Percentiles rank a stretch among this genome's conserved stretches.
Conservation (phyloP, 2,329 filamentous ascomycete species). For the Aspergillus pseudonomiae region DNA sequence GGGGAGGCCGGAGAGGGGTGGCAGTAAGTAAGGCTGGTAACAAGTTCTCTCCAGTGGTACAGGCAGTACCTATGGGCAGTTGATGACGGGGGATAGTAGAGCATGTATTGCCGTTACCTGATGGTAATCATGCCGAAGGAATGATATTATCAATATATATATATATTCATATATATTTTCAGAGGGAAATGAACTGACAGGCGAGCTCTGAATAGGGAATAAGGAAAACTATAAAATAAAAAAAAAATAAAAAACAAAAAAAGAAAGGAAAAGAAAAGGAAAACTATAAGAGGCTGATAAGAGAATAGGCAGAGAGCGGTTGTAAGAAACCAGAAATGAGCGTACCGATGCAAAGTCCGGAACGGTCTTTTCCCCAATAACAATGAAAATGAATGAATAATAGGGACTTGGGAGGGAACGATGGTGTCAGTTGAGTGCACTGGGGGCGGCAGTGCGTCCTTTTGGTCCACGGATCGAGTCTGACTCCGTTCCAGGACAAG, state of each 20-base stretch:
- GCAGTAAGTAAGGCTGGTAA: conserved; percentile 11
- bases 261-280: not conserved
- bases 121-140: not conserved
- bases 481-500: conserved; percentile 19
- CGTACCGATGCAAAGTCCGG: conserved; percentile 5
- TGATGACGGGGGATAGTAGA: conserved; percentile 8
- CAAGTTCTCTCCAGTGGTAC: conserved; percentile 6
- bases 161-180: not conserved
- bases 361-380: conserved; percentile 5
- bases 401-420: not conserved
- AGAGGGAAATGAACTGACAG: not conserved
- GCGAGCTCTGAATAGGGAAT: not conserved
- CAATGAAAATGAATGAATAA: conserved; percentile 6
- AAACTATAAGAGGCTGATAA: not conserved
- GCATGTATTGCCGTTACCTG: not conserved
- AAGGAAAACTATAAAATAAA: not conserved
- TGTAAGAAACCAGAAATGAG: not conserved
- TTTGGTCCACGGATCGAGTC: conserved; percentile 22
- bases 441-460: conserved; percentile 5
- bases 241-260: not conserved
- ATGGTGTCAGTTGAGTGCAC: not conserved
- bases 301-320: conserved; percentile 3
- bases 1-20: conserved; percentile 18
- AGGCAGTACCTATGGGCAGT: not conserved
- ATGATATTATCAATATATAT: not conserved